Base-by-base conservation (phyloP, 1,139 yeast species). In the Blastobotrys serpentis region DNA sequence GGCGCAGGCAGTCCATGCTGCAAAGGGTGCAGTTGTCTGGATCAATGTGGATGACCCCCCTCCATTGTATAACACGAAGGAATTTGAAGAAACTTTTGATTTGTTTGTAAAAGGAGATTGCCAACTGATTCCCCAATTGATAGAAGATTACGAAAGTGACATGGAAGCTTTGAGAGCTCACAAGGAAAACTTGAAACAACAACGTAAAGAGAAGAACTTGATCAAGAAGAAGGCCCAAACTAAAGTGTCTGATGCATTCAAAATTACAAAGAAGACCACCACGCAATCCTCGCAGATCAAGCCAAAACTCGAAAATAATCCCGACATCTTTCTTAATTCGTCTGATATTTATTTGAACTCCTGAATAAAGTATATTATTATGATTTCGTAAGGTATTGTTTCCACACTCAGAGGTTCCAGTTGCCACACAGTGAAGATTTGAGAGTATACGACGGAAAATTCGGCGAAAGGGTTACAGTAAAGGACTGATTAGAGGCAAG, bases 1-100 rank as follows among this genome's bases (percentile, higher is more conserved):
- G 67, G 78, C 89, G 2, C 77, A 77, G 52, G 76, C 81, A 2
- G 82, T 88, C 6, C 89, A 82, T 60, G 71, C 78, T 1, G 72
- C 74, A 21, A 75, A 72, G 46, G 84, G 85, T 0, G 75, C 76
- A 47, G 76, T 80, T 1, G 72, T 81, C 2, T 81, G 83, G 80
- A 61, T 80, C 34, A 79, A 79, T 56, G 70, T 71, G 34, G 84
- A 80, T 41, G 71, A 71, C 46, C 82, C 82, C 1, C 68, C 79
- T 0, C 54, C 59, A 5, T 72, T 73, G 57, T 67, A 75, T 18
- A 64, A 74, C 5, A 56, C 57, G 37, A 70, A 74, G 25, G 81
- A 78, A 54, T 72, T 73, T 52, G 74, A 79, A 26, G 81, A 77
- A 8, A 63, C 72, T 52, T 72, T 80, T 53, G 86, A 81, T 56